Conservation (phyloP, 768 basidiomycete species). For the Sistotremastrum suecicum region DNA sequence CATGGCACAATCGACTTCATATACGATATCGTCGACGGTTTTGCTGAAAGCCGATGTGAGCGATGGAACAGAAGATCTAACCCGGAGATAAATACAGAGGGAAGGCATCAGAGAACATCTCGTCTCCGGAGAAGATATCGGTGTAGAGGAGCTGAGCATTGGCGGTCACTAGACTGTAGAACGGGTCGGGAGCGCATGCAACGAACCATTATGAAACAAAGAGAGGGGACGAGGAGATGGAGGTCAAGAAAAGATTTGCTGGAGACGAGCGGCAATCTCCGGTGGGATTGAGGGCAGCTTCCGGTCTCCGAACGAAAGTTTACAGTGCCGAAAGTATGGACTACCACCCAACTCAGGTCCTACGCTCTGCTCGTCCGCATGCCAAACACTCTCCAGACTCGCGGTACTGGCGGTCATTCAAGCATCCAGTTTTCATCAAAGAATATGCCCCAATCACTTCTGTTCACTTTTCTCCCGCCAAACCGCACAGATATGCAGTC, state of each 20-base stretch:
- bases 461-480: constrained; percentile 76
- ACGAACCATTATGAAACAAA: neutral
- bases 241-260: neutral
- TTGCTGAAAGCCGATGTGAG: constrained; percentile 36
- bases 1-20: constrained; percentile 72
- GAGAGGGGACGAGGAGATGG: constrained; percentile 2
- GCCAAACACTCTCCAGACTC: constrained; percentile 61
- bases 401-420: constrained; percentile 78
- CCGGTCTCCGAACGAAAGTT: constrained; percentile 4
- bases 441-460: constrained; percentile 95
- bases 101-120: constrained; percentile 93
- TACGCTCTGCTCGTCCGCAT: constrained; percentile 39
- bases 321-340: constrained; percentile 37
- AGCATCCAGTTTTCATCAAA: constrained; percentile 87
- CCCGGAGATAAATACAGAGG: constrained; percentile 34
- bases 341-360: constrained; percentile 63
- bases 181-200: constrained; percentile 9
- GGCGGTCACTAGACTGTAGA: constrained; percentile 1
- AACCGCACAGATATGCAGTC: constrained; percentile 90
- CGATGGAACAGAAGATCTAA: neutral
- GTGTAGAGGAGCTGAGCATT: constrained; percentile 44
- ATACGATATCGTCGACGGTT: constrained; percentile 60
- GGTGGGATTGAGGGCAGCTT: constrained; percentile 12
- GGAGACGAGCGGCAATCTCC: neutral
- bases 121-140: constrained; percentile 67